Percentiles rank a stretch among this genome's conserved stretches.
phyloP scores from a whole-genome alignment of 352 stramenopile species.

The Phytophthora uliginosa region DNA sequence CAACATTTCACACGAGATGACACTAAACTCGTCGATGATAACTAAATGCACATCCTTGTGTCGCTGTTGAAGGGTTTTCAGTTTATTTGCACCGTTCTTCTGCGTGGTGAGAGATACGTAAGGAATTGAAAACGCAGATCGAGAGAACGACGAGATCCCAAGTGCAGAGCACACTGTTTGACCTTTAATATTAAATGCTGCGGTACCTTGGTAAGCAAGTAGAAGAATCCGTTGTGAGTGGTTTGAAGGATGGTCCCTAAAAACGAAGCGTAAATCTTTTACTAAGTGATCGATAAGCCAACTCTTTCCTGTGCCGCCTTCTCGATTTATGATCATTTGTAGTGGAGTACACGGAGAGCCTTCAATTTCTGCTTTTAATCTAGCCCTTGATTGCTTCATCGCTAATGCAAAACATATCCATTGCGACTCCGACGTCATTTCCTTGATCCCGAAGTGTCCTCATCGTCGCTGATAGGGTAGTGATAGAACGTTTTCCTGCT shows the following conservation, averaged over 20 bases:
- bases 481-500: neutral
- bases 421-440: conserved; percentile 8
- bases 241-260: neutral
- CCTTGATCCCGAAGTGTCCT: neutral
- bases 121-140: conserved; percentile 6
- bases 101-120: neutral
- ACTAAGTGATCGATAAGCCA: conserved; percentile 16
- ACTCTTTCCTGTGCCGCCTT: conserved; percentile 6
- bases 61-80: conserved; percentile 4
- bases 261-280: conserved; percentile 6
- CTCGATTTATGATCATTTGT: conserved; percentile 2
- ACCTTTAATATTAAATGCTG: conserved; percentile 15
- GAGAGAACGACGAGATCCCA: conserved; percentile 7
- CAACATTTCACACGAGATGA: conserved; percentile 5
- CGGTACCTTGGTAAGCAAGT: conserved; percentile 13
- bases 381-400: conserved; percentile 3
- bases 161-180: neutral
- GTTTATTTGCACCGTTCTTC: neutral
- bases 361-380: neutral
- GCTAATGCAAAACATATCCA: conserved; percentile 10
- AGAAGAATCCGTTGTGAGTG: neutral
- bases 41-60: conserved; percentile 3
- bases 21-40: conserved; percentile 11
- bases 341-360: neutral
- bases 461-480: conserved; percentile 3